Evolutionary conservation across 2,329 filamentous ascomycete genomes (phyloP), one percentile per base, ranked within the genome.

Genomic region (Teratosphaeria destructans): DNA sequence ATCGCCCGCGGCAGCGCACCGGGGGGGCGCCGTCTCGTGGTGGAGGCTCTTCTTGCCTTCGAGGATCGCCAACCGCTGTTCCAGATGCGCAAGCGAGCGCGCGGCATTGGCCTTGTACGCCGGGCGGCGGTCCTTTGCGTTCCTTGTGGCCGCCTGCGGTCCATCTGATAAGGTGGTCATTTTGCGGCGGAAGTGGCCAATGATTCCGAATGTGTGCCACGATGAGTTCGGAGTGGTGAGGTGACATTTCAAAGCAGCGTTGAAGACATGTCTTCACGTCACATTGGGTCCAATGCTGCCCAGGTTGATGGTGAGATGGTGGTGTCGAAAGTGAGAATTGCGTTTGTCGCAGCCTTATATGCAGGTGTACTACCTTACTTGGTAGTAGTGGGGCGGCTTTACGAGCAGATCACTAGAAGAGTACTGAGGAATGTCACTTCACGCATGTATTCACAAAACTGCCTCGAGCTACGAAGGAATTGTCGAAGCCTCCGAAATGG

Each of bases 111-210:
- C 35, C 11, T 26, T 55, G 52, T 55, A 58, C 1, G 56, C 19
- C 47, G 56, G 59, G 14, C 59, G 34, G 27, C 59, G 59, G 26
- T 60, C 59, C 29, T 60, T 60, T 6, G 47, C 39, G 29, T 59
- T 37, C 14, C 58, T 49, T n/a, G 58, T 59, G 14, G 58, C 23
- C 19, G 54, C 58, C 27, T 59, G 58, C 11, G 58, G 58, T 14
- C 58, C 58, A 54, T 54, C 53, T 54, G 19, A 19, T 19, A n/a
- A 49, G n/a, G 43, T 49, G 7, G 43, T 49, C 43, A 49, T 49
- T 49, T 49, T 23, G 23, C 23, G 1, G 19, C 43, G 23, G 43
- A n/a, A 23, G 43, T 47, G 16, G 43, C n/a, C 16, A 49, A 5
- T 23, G 43, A 49, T 23, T 10, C n/a, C n/a, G 5, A 16, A 47